Evolutionary conservation across 208 protist genomes (phyloP).

Genomic region (Leishmania arabica): DNA sequence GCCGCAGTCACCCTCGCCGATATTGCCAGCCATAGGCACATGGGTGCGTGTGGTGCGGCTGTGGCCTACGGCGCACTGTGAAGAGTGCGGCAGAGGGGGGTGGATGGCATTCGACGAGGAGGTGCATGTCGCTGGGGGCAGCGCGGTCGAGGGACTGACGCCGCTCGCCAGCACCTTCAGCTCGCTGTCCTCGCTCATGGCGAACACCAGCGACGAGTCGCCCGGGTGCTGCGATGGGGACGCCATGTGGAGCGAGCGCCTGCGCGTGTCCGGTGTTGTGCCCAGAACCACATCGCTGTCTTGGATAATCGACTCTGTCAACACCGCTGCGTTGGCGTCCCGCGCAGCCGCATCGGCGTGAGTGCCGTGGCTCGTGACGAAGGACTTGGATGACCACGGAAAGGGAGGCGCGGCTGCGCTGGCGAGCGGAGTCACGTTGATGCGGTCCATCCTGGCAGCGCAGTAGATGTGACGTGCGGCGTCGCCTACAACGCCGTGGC

Average conservation of each 20-base stretch:
- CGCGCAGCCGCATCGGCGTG: conserved; percentile 2
- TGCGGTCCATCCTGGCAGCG: not conserved
- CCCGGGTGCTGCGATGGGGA: conserved; percentile 16
- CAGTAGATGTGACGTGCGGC: not conserved
- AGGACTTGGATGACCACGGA: conserved; percentile 5
- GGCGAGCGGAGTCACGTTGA: not conserved
- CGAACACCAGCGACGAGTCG: conserved; percentile 33
- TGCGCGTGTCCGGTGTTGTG: conserved; percentile 6
- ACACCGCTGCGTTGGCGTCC: not conserved
- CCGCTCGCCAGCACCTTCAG: conserved; percentile 37
- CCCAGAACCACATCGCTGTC: not conserved
- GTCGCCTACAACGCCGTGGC: not conserved
- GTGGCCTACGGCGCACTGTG: not conserved
- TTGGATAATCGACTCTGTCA: not conserved
- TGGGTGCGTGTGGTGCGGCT: not conserved
- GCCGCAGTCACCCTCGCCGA: not conserved
- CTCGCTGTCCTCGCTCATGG: conserved; percentile 40
- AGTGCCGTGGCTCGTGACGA: not conserved
- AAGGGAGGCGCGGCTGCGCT: not conserved
- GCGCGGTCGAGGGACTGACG: conserved; percentile 2
- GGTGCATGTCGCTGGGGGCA: not conserved
- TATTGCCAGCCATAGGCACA: not conserved
- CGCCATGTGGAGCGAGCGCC: not conserved
- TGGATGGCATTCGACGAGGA: not conserved
- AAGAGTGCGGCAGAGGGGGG: not conserved